Percentiles rank a stretch among this genome's conserved stretches.
Evolutionary conservation across 2,329 filamentous ascomycete species (phyloP).

Genomic region (Aureobasidium pullulans): DNA sequence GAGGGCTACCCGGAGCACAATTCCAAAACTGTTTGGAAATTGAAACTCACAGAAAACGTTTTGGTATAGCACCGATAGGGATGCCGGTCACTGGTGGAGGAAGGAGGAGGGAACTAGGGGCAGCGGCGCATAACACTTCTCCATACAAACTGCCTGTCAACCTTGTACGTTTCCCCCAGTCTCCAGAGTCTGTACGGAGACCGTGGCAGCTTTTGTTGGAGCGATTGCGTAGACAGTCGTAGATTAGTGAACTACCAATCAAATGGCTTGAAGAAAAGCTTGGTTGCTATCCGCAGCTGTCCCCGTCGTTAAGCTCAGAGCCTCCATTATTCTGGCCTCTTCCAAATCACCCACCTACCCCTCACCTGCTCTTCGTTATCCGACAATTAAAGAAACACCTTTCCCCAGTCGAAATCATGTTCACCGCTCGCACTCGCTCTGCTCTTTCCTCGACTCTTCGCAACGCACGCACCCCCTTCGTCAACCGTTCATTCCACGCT

Average conservation of each 20-base stretch:
- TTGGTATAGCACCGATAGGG: not conserved
- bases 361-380: not conserved
- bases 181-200: not conserved
- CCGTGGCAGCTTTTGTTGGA: not conserved
- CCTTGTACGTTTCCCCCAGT: not conserved
- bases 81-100: not conserved
- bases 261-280: not conserved
- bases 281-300: not conserved
- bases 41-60: slow-evolving; percentile 2
- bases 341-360: slow-evolving; percentile 9
- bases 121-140: not conserved
- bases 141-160: not conserved
- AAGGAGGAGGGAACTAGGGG: not conserved
- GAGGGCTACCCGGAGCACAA: not conserved
- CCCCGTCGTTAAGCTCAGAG: not conserved
- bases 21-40: not conserved
- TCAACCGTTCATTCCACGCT: slow-evolving; percentile 51
- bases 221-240: not conserved
- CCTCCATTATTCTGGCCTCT: slow-evolving; percentile 6
- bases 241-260: not conserved
- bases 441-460: slow-evolving; percentile 14
- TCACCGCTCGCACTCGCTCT: slow-evolving; percentile 23
- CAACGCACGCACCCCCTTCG: slow-evolving; percentile 16
- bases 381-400: slow-evolving; percentile 6
- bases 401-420: slow-evolving; percentile 18